These are phyloP conservation scores for Calonectria crousiana DNA, from an alignment of 2,329 filamentous ascomycete genomes.

Conservation along the genomic window DNA sequence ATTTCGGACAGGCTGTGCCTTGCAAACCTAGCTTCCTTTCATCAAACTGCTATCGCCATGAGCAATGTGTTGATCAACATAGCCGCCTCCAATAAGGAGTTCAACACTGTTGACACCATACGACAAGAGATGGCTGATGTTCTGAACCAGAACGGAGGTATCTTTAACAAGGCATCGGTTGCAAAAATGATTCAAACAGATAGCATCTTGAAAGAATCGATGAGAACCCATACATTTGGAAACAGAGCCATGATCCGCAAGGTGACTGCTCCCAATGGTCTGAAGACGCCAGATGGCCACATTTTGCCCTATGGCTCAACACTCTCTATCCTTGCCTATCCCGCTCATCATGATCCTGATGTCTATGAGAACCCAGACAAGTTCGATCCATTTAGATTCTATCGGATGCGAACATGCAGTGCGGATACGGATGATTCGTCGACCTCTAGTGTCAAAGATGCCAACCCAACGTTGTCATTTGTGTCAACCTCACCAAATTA, in stretches of 20 bases:
- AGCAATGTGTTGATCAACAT: conserved; percentile 27
- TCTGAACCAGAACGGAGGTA: background rate
- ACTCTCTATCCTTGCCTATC: conserved; percentile 20
- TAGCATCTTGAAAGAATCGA: conserved; percentile 22
- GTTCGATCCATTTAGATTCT: conserved; percentile 25
- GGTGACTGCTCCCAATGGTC: conserved; percentile 9
- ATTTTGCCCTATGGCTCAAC: conserved; percentile 21
- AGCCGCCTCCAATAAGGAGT: conserved; percentile 20
- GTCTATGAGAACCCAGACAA: conserved; percentile 17
- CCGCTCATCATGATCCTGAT: conserved; percentile 20
- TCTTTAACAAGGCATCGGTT: conserved; percentile 15
- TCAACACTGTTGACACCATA: conserved; percentile 11
- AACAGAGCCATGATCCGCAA: conserved; percentile 26
- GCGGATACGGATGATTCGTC: too few relatives aligned
- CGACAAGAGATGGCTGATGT: conserved; percentile 16
- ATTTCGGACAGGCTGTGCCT: conserved; percentile 34
- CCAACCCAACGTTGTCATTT: conserved; percentile 12
- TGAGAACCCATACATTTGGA: conserved; percentile 23
- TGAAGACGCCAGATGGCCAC: conserved; percentile 20
- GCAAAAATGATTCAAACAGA: conserved; percentile 21
- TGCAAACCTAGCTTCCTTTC: conserved; percentile 26
- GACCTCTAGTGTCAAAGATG: background rate
- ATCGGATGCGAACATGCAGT: background rate
- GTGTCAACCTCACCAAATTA: conserved; percentile 24
- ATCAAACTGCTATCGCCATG: conserved; percentile 22